A percentile compares a stretch with the other conserved stretches of the same genome.
Evolutionary conservation across 805 yeast species (phyloP).

Genomic region (Scheffersomyces ergatensis): DNA sequence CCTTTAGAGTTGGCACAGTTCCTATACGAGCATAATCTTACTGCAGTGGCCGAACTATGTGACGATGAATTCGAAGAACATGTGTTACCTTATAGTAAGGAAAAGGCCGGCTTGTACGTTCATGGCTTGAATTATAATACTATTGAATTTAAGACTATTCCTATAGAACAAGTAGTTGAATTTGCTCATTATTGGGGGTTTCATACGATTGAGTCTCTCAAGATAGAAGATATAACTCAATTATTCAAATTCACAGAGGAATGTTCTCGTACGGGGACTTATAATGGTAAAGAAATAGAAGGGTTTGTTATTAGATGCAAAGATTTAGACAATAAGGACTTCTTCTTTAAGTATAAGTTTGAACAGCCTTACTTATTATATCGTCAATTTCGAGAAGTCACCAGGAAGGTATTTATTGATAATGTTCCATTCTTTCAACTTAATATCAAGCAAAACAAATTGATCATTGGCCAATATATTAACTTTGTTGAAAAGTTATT

Average conservation of each 20-base stretch:
- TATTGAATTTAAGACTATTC: constrained; percentile 59
- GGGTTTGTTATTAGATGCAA: constrained; percentile 88
- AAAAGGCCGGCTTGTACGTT: constrained; percentile 76
- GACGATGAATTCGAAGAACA: constrained; percentile 95
- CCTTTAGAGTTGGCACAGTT: constrained; percentile 52
- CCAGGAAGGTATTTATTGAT: constrained; percentile 53
- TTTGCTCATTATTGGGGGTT: constrained; percentile 76
- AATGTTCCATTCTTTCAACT: constrained; percentile 20
- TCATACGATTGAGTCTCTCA: constrained; percentile 49
- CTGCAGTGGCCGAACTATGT: constrained; percentile 92
- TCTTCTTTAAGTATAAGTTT: constrained; percentile 89
- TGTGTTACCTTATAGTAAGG: constrained; percentile 67
- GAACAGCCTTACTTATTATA: constrained; percentile 93
- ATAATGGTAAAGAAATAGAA: constrained; percentile 72
- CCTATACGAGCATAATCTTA: constrained; percentile 51
- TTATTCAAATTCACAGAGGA: constrained; percentile 53
- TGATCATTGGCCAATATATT: constrained; percentile 64
- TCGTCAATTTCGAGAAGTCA: constrained; percentile 86
- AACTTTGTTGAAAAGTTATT: constrained; percentile 62
- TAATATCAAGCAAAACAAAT: constrained; percentile 50
- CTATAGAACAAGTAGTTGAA: constrained; percentile 54
- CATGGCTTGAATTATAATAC: constrained; percentile 83
- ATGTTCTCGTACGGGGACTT: constrained; percentile 66
- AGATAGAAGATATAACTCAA: constrained; percentile 32
- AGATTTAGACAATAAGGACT: constrained; percentile 35